Base-by-base conservation (phyloP, 2,329 filamentous ascomycete species). In the Phoma sp. region DNA sequence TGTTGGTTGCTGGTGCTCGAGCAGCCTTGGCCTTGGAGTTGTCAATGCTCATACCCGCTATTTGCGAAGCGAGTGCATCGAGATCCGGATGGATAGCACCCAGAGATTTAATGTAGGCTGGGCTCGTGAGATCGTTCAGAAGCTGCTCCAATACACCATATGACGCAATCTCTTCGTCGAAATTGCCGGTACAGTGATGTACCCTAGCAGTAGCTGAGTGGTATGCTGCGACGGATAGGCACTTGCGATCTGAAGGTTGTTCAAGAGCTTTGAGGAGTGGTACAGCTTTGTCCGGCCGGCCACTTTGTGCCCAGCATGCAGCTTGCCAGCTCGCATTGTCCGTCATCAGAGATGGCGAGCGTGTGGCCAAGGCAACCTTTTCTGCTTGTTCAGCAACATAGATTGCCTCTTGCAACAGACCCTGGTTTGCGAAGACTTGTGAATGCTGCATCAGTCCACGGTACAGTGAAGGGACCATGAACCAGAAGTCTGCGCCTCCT, bases 321-420 rank as follows among this genome's bases (percentile, higher is more conserved):
- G 60, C 81, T 65, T 42, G 78, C 76, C 64, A 79, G 73, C 68
- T 72, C 33, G 67, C 55, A 38, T 78, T 80, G 32, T 80, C 76
- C 17, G 78, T 74, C 23, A 79, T 70, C 1, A 82, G 76, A 11
- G 87, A 80, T 29, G 83, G 80, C 0, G 89, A 87, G 40, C 83
- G 80, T 7, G 90, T 84, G n/a, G 83, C 85, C 53, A 83, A 81
- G 18, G 91, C 91, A 55, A 96, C 84, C 66, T 89, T 91, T 47
- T 89, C 81, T 0, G 92, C 92, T 65, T 95, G 90, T 62, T 97
- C 89, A 1, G 89, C 88, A 63, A 96, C 96, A 71, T 93, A 95
- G 0, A 93, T 78, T 2, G 93, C 93, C 72, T 98, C 93, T 56
- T 91, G 87, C 60, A 92, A 91, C 76, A 96, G 84, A 23, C 95